Conservation (phyloP, 169 alveolate genomes). For the Plasmodium adleri region DNA sequence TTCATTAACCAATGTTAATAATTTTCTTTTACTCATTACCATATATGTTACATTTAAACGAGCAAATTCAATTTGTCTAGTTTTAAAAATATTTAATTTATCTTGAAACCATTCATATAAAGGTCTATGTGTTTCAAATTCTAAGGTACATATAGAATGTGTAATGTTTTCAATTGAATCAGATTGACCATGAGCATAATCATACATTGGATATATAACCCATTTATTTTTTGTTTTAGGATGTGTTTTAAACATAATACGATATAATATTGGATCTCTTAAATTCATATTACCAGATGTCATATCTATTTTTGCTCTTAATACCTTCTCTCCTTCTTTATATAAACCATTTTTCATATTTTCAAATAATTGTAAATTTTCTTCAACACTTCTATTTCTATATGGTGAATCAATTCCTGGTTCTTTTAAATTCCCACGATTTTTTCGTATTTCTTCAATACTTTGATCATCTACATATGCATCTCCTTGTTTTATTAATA, state of each 20-base stretch:
- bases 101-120: constrained; percentile 99
- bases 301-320: constrained; percentile 99
- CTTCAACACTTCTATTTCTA: constrained; percentile 96
- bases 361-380: constrained; percentile 95
- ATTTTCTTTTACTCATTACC: constrained; percentile 96
- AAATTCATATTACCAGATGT: constrained; percentile 96
- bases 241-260: constrained; percentile 92
- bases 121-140: constrained; percentile 98
- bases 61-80: constrained; percentile 96
- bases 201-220: constrained; percentile 99
- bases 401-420: constrained; percentile 93
- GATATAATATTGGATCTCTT: constrained; percentile 98
- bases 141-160: constrained; percentile 99
- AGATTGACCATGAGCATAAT: constrained; percentile 99
- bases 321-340: constrained; percentile 96
- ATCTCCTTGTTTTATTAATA: constrained; percentile 94
- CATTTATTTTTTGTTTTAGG: constrained; percentile 99
- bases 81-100: constrained; percentile 88
- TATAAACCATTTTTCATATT: constrained; percentile 96
- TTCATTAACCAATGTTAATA: constrained; percentile 93
- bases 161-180: constrained; percentile 98
- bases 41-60: constrained; percentile 97
- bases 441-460: constrained; percentile 93
- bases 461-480: constrained; percentile 98
- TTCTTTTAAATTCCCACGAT: constrained; percentile 90